phyloP scores from a whole-genome alignment of 352 stramenopile species.

The Thraustochytrium sp. region DNA sequence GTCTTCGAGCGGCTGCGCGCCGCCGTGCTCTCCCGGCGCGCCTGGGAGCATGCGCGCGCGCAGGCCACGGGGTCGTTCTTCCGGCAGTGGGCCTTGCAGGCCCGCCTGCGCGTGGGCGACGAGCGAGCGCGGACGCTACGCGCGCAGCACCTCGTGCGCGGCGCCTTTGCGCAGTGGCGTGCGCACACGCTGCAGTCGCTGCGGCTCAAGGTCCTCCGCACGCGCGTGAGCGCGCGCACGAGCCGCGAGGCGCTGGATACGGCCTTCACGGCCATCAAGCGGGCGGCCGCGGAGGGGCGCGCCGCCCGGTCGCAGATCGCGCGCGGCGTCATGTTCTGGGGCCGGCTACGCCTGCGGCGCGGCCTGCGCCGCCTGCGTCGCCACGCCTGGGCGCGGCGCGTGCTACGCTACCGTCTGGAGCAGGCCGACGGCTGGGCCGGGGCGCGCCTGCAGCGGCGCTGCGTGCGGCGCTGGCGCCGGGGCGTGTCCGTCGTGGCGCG shows the following conservation, averaged over 20 bases:
- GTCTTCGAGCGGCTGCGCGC: neutral
- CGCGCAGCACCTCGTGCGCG: neutral
- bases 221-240: neutral
- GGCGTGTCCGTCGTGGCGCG: neutral
- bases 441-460: neutral
- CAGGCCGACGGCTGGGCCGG: neutral
- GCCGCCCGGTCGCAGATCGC: neutral
- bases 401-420: neutral
- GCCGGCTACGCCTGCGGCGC: neutral
- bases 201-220: neutral
- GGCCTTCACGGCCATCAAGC: neutral
- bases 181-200: neutral
- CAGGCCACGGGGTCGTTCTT: neutral
- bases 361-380: neutral
- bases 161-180: neutral
- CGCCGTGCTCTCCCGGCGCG: neutral
- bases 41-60: neutral
- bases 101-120: neutral
- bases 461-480: neutral
- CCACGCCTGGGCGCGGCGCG: neutral
- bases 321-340: neutral
- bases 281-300: neutral
- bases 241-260: neutral
- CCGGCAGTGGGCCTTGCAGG: neutral
- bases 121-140: neutral